These are phyloP conservation scores for Lentinula detonsa DNA, from an alignment of 768 basidiomycete species.

Conservation along the genomic window DNA sequence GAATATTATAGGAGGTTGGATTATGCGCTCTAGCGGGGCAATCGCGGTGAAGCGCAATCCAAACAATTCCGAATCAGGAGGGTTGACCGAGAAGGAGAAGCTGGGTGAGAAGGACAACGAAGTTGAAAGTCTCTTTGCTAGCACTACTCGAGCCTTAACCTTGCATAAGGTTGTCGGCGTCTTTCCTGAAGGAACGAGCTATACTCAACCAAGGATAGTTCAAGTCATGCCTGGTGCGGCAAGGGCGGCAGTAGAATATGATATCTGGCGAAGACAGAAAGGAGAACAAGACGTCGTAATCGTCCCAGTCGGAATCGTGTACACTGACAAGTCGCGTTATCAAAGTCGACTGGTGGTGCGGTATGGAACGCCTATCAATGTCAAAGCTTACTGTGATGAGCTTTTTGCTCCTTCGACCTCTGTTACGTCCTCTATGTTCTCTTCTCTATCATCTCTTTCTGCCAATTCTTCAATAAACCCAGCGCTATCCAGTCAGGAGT, in stretches of 20 bases:
- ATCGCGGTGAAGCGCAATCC: slow-evolving; percentile 68
- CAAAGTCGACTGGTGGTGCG: slow-evolving; percentile 43
- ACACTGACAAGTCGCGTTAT: slow-evolving; percentile 64
- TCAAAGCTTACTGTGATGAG: slow-evolving; percentile 46
- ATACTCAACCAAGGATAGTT: slow-evolving; percentile 39
- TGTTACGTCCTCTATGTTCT: slow-evolving; percentile 32
- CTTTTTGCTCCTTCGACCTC: slow-evolving; percentile 3
- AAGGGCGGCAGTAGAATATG: slow-evolving; percentile 70
- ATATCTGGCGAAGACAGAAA: slow-evolving; percentile 25
- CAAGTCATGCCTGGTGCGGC: slow-evolving; percentile 58
- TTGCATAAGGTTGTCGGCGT: slow-evolving; percentile 54
- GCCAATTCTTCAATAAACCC: background rate
- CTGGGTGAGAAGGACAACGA: background rate
- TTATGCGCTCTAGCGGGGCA: slow-evolving; percentile 59
- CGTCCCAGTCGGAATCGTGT: slow-evolving; percentile 64
- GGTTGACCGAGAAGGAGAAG: background rate
- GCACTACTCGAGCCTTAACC: slow-evolving; percentile 51
- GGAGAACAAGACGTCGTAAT: slow-evolving; percentile 30
- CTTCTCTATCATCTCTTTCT: background rate
- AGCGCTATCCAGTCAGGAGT: background rate
- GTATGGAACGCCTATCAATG: slow-evolving; percentile 45
- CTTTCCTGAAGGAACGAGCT: slow-evolving; percentile 60
- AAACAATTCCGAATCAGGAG: slow-evolving; percentile 21
- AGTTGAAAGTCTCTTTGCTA: slow-evolving; percentile 44
- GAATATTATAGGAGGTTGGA: slow-evolving; percentile 42